These are phyloP conservation scores for Syncephalastrum sp. DNA, from an alignment of 371 early-diverging fungal genomes.

Conservation along the genomic window DNA sequence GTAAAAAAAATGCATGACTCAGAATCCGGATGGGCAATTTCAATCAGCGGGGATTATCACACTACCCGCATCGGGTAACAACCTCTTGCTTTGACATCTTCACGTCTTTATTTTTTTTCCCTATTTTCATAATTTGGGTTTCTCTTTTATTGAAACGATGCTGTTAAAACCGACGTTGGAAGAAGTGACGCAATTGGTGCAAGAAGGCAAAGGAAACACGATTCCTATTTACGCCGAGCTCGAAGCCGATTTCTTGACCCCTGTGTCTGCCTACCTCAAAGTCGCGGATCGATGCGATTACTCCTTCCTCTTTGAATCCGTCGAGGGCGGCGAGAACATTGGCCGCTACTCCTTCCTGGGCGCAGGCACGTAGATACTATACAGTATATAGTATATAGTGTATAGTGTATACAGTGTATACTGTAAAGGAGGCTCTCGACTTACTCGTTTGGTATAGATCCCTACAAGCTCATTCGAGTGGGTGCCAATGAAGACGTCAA, in stretches of 20 bases:
- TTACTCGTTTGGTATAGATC: constrained; percentile 52
- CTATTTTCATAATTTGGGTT: not conserved
- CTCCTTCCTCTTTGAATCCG: constrained; percentile 95
- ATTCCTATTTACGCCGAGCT: constrained; percentile 89
- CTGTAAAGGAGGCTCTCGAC: too few relatives aligned
- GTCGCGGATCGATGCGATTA: constrained; percentile 75
- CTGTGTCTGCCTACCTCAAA: constrained; percentile 94
- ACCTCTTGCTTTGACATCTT: too few relatives aligned
- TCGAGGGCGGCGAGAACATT: constrained; percentile 91
- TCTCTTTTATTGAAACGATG: constrained; percentile 16
- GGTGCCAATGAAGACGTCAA: constrained; percentile 66
- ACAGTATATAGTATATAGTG: too few relatives aligned
- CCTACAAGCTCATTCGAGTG: constrained; percentile 79
- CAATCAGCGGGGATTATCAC: too few relatives aligned
- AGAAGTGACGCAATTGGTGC: constrained; percentile 64
- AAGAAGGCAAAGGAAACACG: constrained; percentile 68
- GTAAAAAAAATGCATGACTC: too few relatives aligned
- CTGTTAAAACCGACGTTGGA: constrained; percentile 64
- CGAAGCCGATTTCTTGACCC: constrained; percentile 90
- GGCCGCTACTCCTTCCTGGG: constrained; percentile 96
- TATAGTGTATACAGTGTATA: too few relatives aligned
- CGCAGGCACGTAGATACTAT: constrained; percentile 52
- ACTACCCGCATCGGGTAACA: too few relatives aligned
- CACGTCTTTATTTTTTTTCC: not conserved
- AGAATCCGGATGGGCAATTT: too few relatives aligned